These are phyloP conservation scores for Candida khao-thaluensis DNA, from an alignment of 805 yeast species.

Conservation along the genomic window DNA sequence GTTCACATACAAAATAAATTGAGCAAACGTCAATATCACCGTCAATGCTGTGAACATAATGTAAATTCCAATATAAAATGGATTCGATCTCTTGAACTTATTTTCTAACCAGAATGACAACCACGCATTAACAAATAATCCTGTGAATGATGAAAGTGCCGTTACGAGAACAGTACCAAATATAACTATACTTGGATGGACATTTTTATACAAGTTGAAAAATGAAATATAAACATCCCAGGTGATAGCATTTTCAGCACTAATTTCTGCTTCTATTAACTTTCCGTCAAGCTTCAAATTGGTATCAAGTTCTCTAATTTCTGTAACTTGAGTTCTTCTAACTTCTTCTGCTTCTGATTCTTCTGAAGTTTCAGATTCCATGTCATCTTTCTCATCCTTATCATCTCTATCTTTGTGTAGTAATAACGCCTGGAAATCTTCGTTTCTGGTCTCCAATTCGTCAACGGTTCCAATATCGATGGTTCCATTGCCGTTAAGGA, in stretches of 20 bases:
- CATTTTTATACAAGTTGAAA: constrained; percentile 27
- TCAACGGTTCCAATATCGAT: constrained; percentile 28
- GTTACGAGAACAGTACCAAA: constrained; percentile 21
- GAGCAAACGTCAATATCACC: constrained; percentile 43
- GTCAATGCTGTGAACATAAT: constrained; percentile 53
- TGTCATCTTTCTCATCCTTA: constrained; percentile 17
- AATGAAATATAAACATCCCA: constrained; percentile 50
- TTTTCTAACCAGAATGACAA: constrained; percentile 73
- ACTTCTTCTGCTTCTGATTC: not conserved
- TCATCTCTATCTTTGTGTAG: constrained; percentile 15
- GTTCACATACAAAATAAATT: constrained; percentile 35
- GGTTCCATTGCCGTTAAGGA: constrained; percentile 30
- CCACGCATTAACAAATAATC: constrained; percentile 70
- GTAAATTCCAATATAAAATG: constrained; percentile 71
- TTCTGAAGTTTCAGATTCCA: not conserved
- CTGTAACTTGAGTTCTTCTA: constrained; percentile 1
- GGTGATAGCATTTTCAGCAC: constrained; percentile 55
- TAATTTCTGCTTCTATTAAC: constrained; percentile 48
- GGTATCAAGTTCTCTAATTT: constrained; percentile 18
- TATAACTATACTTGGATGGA: constrained; percentile 11
- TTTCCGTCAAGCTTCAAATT: constrained; percentile 27
- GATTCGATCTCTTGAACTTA: constrained; percentile 45
- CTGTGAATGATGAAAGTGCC: constrained; percentile 43
- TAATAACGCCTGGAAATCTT: constrained; percentile 26
- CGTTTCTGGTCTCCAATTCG: constrained; percentile 21